Base-by-base conservation (phyloP, 1,284 basidiomycete species). In the Puccinia hordei region DNA sequence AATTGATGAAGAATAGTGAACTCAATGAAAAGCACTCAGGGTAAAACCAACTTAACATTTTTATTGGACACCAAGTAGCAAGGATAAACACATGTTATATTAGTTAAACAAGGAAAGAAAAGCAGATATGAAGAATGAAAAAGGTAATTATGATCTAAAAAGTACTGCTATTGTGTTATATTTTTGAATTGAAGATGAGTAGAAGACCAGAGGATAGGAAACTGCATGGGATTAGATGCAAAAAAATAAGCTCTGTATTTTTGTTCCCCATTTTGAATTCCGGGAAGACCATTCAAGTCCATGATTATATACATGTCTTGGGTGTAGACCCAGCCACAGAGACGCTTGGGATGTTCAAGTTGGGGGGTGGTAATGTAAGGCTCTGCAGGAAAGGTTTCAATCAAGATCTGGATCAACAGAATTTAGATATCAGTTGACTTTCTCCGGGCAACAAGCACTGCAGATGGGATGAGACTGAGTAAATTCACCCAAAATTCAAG, bases 221-320 rank as follows among this genome's bases (percentile, higher is more conserved):
- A n/a, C n/a, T n/a, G n/a, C n/a, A n/a, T n/a, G n/a, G n/a, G n/a
- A n/a, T n/a, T n/a, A n/a, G n/a, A n/a, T n/a, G n/a, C n/a, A n/a
- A n/a, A n/a, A n/a, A n/a, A n/a, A n/a, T n/a, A n/a, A n/a, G 38
- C 38, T 22, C 84, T 84, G 24, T 82, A 83, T 30, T 82, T 81
- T 73, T 85, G 82, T 73, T 85, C 84, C 35, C 84, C 84, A 81
- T 85, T 85, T 82, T 87, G 87, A n/a, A 84, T 85, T 57, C 87
- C 87, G 15, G 87, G 87, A 79, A 87, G 83, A 44, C 86, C 86
- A 82, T 87, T 87, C 51, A 87, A 82, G 80, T 87, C 87, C 68
- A 87, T 83, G 81, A 87, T 82, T 51, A 85, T 85, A 81, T 87
- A 86, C 83, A 87, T 86, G 69, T 83, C 83, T 57, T 86, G 84